phyloP scores from a whole-genome alignment of 2,329 filamentous ascomycete species.

The Cladorrhinum sp. region DNA sequence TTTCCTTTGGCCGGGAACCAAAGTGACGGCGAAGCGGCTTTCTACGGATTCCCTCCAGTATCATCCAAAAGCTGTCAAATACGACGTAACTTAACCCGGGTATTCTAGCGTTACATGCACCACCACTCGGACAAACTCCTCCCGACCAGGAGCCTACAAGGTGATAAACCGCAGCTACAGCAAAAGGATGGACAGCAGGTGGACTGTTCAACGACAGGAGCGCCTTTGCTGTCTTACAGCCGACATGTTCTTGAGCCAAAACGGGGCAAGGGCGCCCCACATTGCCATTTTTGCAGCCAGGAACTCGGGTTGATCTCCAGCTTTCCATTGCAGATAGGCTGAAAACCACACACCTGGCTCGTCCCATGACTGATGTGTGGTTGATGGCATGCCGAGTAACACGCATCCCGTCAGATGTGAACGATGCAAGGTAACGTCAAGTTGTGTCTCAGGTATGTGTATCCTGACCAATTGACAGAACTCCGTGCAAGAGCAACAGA shows the following conservation, averaged over 20 bases:
- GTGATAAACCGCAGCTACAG: slow-evolving; percentile 5
- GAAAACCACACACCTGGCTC: slow-evolving; percentile 6
- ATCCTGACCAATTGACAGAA: background rate
- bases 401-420: background rate
- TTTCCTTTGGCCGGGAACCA: no score
- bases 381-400: background rate
- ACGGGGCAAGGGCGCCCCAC: slow-evolving; percentile 10
- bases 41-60: background rate
- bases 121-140: slow-evolving; percentile 20
- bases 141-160: slow-evolving; percentile 15
- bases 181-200: background rate
- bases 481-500: background rate
- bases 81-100: slow-evolving; percentile 12
- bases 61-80: slow-evolving; percentile 2
- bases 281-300: slow-evolving; percentile 22
- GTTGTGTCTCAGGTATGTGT: background rate
- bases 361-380: background rate
- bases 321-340: slow-evolving; percentile 4
- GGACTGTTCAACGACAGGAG: slow-evolving; percentile 8
- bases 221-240: slow-evolving; percentile 7
- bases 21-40: background rate
- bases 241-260: slow-evolving; percentile 5
- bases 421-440: background rate
- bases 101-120: slow-evolving; percentile 8
- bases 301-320: slow-evolving; percentile 26